Percentiles rank a stretch among this genome's conserved stretches.
phyloP scores from a whole-genome alignment of 2,329 filamentous ascomycete species.

The Paraphaeosphaeria minitans region DNA sequence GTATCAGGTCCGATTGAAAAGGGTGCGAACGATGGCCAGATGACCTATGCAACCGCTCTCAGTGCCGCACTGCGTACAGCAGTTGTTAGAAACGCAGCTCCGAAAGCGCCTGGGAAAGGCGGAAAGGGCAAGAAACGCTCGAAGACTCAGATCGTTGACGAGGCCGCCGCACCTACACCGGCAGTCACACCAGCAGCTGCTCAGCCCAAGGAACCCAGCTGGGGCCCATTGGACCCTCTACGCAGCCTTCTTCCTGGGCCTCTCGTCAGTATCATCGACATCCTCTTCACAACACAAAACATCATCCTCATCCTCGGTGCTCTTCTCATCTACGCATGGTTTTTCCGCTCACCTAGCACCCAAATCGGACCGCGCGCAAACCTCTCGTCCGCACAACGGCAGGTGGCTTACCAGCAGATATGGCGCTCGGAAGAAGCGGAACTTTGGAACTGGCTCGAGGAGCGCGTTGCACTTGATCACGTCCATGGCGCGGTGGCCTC shows the following conservation, averaged over 20 bases:
- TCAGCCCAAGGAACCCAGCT: constrained; percentile 52
- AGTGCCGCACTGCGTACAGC: constrained; percentile 74
- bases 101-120: constrained; percentile 56
- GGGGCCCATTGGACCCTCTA: constrained; percentile 83
- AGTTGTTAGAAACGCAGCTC: constrained; percentile 65
- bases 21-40: constrained; percentile 88
- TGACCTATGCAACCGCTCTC: constrained; percentile 79
- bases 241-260: constrained; percentile 69
- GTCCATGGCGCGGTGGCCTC: constrained; percentile 32
- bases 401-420: constrained; percentile 89
- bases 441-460: constrained; percentile 92
- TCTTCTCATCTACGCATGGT: constrained; percentile 38
- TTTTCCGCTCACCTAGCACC: constrained; percentile 43
- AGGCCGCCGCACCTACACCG: constrained; percentile 42
- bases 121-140: constrained; percentile 59
- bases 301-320: constrained; percentile 77
- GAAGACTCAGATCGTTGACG: constrained; percentile 59
- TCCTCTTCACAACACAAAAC: constrained; percentile 76
- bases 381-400: constrained; percentile 63
- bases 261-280: constrained; percentile 69
- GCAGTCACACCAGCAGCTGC: constrained; percentile 24
- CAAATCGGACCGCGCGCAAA: constrained; percentile 35
- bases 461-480: constrained; percentile 75
- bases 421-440: constrained; percentile 88
- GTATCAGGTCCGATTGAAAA: constrained; percentile 87